Base-by-base conservation (phyloP, 2,329 filamentous ascomycete genomes). In the Teratosphaeria gauchensis region DNA sequence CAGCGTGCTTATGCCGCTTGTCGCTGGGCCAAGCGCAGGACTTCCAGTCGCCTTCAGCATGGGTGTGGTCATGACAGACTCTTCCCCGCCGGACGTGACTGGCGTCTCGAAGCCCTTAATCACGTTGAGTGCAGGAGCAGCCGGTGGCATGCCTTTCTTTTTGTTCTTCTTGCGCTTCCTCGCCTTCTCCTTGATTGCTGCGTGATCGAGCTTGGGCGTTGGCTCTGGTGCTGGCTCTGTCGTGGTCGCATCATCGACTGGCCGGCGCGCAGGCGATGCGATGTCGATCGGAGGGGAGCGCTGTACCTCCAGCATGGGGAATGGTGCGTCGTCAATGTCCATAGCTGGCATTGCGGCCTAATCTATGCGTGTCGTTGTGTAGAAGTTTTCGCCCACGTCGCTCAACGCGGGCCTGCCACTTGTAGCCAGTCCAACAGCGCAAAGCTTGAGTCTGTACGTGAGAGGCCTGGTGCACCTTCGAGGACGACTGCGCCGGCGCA, bases 1-100 rank as follows among this genome's bases (percentile, higher is more conserved):
- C 68, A 96, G 77, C 66, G 87, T 88, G 68, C 89, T 89, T 66
- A 96, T 91, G 54, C 90, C 91, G 60, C 87, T 86, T 28, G 78
- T 80, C 0, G 76, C 72, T 6, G 82, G 78, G 60, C 80, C 75
- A 38, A 80, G 71, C 28, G 75, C 73, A 12, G 69, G 69, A 56
- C 69, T 71, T 62, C 54, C 70, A 66, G 32, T 72, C 1, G 74
- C 73, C 33, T 64, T 62, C 54, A 73, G 62, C n/a, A 65, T 61
- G 16, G 71, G 71, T 21, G 71, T 72, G 11, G 64, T 63, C 3
- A 62, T 57, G 48, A 68, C 72, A 56, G 80, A 82, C 65, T 83
- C 80, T 67, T 84, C 81, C 56, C 80, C 80, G 30, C 77, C 79
- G 55, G 80, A 82, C 11, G 75, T 77, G 30, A 76, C 71, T 0